Evolutionary conservation across 352 stramenopile genomes (phyloP), one percentile per base, ranked within the genome.

Genomic region (Phytophthora vignae): DNA sequence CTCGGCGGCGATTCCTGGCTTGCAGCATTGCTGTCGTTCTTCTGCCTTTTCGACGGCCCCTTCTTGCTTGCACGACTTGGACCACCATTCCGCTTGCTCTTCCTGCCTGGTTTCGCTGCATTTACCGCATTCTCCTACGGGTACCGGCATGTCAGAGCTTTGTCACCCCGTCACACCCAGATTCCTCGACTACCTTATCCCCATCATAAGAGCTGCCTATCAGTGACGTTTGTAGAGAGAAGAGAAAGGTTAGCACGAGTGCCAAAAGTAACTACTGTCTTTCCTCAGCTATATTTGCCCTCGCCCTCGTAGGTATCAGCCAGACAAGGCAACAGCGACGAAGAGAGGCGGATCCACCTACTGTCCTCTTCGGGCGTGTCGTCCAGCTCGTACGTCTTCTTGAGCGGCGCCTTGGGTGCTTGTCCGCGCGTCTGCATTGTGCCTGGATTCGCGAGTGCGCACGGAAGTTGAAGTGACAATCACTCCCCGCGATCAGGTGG

Each of bases 1-100:
- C 69, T 60, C 12, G 85, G 84, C 12, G 85, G 79, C 0, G 84
- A 87, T 60, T 91, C 85, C 61, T 79, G 73, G 12, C 31, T 81
- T 17, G 57, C 17, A 17, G 55, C 19, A 19, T 22, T n/a, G 17
- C 50, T n/a, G 56, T 40, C 27, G 22, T 46, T n/a, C 29, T 73
- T 73, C 15, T 69, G 67, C 52, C 44, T 55, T 12, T 64, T 81
- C 7, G 36, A 42, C 15, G 71, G 27, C 19, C 25, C 59, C 55
- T 64, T 75, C 48, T 58, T 76, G 38, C 17, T 53, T 14, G 38
- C 49, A 55, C 54, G 12, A 15, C 48, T 22, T 48, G 50, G 9
- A 7, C 27, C 49, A 60, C 46, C 33, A 1, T 68, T 63, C 27
- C 64, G 63, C 40, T 73, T 77, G 53, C 36, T 57, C 50, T 67